Evolutionary conservation across 805 yeast genomes (phyloP).

Genomic region (Starmerella floricola): DNA sequence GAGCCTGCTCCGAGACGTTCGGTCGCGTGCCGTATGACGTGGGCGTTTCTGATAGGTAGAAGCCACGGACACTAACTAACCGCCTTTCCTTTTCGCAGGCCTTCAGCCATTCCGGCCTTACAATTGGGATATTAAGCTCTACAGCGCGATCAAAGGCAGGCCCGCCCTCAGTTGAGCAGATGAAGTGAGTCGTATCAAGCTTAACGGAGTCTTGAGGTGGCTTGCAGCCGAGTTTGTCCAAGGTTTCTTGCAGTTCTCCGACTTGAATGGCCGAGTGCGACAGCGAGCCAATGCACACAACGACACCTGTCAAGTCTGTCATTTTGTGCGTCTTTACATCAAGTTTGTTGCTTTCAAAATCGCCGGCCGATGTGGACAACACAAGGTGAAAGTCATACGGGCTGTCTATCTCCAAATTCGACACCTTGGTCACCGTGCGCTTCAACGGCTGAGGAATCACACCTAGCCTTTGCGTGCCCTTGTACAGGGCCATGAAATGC

Average conservation of each 20-base stretch:
- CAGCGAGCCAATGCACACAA: conserved; percentile 77
- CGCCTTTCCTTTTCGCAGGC: conserved; percentile 85
- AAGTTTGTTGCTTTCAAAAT: conserved; percentile 52
- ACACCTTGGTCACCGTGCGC: conserved; percentile 70
- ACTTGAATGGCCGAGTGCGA: conserved; percentile 39
- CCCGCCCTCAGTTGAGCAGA: conserved; percentile 62
- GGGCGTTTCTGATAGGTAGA: conserved; percentile 34
- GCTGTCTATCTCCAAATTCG: conserved; percentile 83
- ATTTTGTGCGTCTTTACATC: conserved; percentile 79
- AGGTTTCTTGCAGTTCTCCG: conserved; percentile 49
- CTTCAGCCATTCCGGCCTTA: conserved; percentile 92
- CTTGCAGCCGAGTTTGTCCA: conserved; percentile 67
- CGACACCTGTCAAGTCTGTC: conserved; percentile 90
- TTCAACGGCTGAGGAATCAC: conserved; percentile 71
- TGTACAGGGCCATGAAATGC: conserved; percentile 63
- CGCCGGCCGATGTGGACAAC: conserved; percentile 85
- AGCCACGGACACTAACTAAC: conserved; percentile 82
- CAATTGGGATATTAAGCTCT: conserved; percentile 80
- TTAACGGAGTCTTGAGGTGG: conserved; percentile 61
- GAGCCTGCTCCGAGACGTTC: neutral
- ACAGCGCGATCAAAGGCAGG: conserved; percentile 67
- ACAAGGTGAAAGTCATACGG: conserved; percentile 66
- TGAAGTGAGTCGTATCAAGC: conserved; percentile 88
- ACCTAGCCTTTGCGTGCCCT: conserved; percentile 57
- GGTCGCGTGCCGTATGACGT: neutral